Evolutionary conservation across 768 basidiomycete genomes (phyloP).

Genomic region (Goffeauzyma gilvescens): DNA sequence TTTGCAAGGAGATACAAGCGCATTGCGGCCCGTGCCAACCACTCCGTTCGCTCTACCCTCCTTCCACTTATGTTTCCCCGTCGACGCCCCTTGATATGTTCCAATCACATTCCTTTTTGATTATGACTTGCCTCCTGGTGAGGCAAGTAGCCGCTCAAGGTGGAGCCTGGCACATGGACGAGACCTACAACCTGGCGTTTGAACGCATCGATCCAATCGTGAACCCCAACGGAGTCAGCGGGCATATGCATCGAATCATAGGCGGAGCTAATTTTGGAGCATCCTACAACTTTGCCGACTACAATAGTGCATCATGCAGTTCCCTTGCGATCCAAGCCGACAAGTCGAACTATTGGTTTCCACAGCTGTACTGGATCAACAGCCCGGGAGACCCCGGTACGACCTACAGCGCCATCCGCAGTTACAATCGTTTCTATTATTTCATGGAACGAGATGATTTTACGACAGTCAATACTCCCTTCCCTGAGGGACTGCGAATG

Average conservation of each 20-base stretch:
- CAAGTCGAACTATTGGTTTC: conserved; percentile 19
- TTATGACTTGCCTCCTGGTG: too few species aligned
- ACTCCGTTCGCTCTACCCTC: too few species aligned
- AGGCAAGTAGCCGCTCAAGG: too few species aligned
- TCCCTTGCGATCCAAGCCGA: conserved; percentile 16
- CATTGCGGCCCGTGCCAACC: too few species aligned
- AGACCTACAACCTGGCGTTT: conserved; percentile 14
- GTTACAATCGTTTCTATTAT: conserved; percentile 27
- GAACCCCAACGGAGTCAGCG: conserved; percentile 13
- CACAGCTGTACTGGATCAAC: conserved; percentile 11
- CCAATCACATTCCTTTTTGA: too few species aligned
- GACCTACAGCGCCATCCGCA: too few species aligned
- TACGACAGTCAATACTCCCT: conserved; percentile 14
- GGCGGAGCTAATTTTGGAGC: conserved; percentile 8
- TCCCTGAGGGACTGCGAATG: conserved; percentile 25
- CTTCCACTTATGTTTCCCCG: too few species aligned
- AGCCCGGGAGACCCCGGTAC: neutral
- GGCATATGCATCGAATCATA: conserved; percentile 25
- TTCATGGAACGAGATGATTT: conserved; percentile 19
- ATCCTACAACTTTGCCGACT: conserved; percentile 1
- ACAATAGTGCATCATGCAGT: neutral
- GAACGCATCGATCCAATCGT: conserved; percentile 27
- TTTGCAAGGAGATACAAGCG: too few species aligned
- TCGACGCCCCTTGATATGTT: too few species aligned
- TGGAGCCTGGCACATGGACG: too few species aligned